Evolutionary conservation across 495 filamentous ascomycete genomes (phyloP), one percentile per base, ranked within the genome.

Genomic region (Collariella sp.): DNA sequence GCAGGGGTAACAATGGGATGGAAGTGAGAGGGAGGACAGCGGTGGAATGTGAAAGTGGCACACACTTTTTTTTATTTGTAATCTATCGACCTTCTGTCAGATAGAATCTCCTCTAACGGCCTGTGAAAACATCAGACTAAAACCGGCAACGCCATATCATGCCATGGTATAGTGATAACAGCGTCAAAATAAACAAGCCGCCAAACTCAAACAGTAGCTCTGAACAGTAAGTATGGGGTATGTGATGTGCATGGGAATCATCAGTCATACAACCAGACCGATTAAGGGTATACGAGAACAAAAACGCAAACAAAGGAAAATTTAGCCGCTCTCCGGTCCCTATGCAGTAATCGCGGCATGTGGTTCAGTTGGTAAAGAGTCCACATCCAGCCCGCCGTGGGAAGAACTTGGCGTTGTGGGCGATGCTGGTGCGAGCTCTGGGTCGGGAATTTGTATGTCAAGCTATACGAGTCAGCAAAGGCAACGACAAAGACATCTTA

Each of bases 371-470:
- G 55, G 51, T 23, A 57, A 36, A 0, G 52, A 36, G n/a, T 51
- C 56, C n/a, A n/a, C n/a, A n/a, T n/a, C n/a, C 7, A 54, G 47
- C 10, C 47, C 50, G 11, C 52, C 57, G 1, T 52, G 50, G 1
- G 64, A 67, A 0, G 48, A 56, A 0, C 54, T 62, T 0, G 65
- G 52, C 2, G 64, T 68, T 12, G 62, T 69, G 2, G 66, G 65
- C 1, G 65, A 67, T 1, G 60, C 66, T 0, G 64, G 62, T 1
- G 64, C 64, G 10, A 70, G 68, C 36, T 70, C 67, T 1, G 67
- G 67, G 19, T 70, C 67, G 2, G 64, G 58, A 22, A 70, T 70
- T 48, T 70, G 67, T 4, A 70, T 68, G 40, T 70, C 67, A 34
- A 70, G 64, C 67, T 70, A 49, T n/a, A 44, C 11, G 9, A 20